Percentiles rank a stretch among this genome's conserved stretches.
phyloP scores from a whole-genome alignment of 495 filamentous ascomycete species.

The Diplogelasinospora grovesii region DNA sequence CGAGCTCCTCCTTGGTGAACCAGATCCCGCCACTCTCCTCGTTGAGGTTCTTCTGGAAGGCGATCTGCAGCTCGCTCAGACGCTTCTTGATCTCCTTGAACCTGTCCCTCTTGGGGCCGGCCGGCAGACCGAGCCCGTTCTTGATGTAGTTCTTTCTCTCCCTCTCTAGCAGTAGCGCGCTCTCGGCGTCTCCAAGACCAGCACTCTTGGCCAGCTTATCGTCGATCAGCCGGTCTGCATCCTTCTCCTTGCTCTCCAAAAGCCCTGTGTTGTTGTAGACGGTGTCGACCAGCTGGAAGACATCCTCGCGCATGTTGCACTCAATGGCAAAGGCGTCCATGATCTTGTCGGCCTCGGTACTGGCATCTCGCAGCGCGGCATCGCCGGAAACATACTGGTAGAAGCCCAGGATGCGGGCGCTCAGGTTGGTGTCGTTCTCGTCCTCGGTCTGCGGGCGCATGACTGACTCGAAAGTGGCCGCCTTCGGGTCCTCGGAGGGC shows the following conservation, averaged over 20 bases:
- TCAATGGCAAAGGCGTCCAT: conserved; percentile 56
- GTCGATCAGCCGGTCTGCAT: conserved; percentile 28
- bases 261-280: conserved; percentile 41
- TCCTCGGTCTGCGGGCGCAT: conserved; percentile 59
- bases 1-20: conserved; percentile 53
- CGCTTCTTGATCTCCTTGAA: conserved; percentile 62
- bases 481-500: conserved; percentile 33
- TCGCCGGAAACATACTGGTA: conserved; percentile 75
- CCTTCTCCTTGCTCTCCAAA: conserved; percentile 30
- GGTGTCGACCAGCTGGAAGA: conserved; percentile 51
- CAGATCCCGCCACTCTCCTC: conserved; percentile 56
- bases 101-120: conserved; percentile 47
- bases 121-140: conserved; percentile 49
- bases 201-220: conserved; percentile 20
- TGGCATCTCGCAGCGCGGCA: conserved; percentile 58
- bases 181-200: conserved; percentile 39
- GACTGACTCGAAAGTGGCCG: conserved; percentile 61
- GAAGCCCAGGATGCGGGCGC: conserved; percentile 59
- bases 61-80: conserved; percentile 48
- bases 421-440: conserved; percentile 57
- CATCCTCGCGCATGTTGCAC: conserved; percentile 54
- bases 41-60: conserved; percentile 55
- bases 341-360: conserved; percentile 52
- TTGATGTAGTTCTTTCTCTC: conserved; percentile 51
- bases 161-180: conserved; percentile 48